These are phyloP conservation scores for Suillus placidus DNA, from an alignment of 768 basidiomycete species.

Conservation along the genomic window DNA sequence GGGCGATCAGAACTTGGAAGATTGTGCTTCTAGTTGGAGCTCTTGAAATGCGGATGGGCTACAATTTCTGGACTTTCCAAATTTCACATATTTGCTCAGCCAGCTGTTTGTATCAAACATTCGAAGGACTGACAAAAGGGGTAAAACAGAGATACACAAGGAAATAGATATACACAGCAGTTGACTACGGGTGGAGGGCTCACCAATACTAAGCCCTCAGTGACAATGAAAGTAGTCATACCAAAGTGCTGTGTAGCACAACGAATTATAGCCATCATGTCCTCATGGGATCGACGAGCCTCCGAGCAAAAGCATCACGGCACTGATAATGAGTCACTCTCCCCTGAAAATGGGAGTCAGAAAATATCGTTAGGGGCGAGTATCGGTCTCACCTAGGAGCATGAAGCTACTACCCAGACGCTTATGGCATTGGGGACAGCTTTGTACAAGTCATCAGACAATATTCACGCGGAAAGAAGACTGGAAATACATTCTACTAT, in stretches of 20 bases:
- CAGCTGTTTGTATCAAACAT: not conserved
- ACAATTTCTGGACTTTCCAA: not conserved
- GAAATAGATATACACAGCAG: not conserved
- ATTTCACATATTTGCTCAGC: not conserved
- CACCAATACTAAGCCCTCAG: not conserved
- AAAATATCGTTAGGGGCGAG: not conserved
- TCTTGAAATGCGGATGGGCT: not conserved
- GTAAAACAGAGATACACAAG: not conserved
- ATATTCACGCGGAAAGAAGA: not conserved
- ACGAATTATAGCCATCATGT: not conserved
- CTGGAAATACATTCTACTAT: constrained; percentile 83
- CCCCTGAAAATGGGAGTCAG: constrained; percentile 53
- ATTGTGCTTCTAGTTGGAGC: not conserved
- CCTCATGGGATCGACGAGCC: constrained; percentile 44
- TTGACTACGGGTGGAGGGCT: not conserved
- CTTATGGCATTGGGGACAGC: constrained; percentile 96
- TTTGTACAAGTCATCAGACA: constrained; percentile 32
- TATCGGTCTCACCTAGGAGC: constrained; percentile 65
- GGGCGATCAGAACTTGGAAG: not conserved
- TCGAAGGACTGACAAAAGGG: not conserved
- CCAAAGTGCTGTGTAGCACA: not conserved
- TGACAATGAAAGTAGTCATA: not conserved
- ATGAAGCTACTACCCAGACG: constrained; percentile 89
- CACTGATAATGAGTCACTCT: constrained; percentile 98
- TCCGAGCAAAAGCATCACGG: constrained; percentile 76